Base-by-base conservation (phyloP, 805 yeast species). In the Metschnikowia sp. region DNA sequence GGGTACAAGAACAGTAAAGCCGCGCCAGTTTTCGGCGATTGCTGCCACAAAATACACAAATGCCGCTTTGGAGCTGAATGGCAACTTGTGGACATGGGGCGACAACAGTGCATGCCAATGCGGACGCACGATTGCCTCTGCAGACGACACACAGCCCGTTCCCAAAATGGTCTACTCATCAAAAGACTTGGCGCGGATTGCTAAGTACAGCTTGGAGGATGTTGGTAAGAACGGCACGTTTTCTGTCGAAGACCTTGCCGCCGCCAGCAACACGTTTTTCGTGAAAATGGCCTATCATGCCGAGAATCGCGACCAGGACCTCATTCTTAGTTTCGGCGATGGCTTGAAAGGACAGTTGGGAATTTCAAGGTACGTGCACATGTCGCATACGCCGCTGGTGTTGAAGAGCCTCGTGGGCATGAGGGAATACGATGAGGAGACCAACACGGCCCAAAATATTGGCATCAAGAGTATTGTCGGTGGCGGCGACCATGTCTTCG, bases 271-370 rank as follows among this genome's bases (percentile, higher is more conserved):
- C 30, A 75, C 92, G 0, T 59, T 72, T 3, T 68, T 58, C 47
- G 45, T 71, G 35, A 58, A 61, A 29, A 44, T 75, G 39, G 57
- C 53, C 22, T 63, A 62, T 28, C 55, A 56, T 11, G 59, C 55
- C 15, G 52, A 40, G 8, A 50, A 48, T n/a, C 47, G 52, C 35
- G 45, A 50, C 12, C 58, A 60, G 32, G 55, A 56, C 43, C 35
- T 69, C 28, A 42, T 77, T 40, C 72, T 85, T 53, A 75, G 88
- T 3, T 84, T 90, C 70, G 99, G 99, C 18, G 82, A 83, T 58
- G 96, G 97, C 5, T 63, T 85, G 44, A 77, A 79, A 57, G 99
- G 98, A 13, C 95, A 89, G 66, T 72, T 90, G 46, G 99, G 97
- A 22, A 78, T 79, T 39, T 89, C 88, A 12, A 76, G 83, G 47